Evolutionary conservation across 306 rosid genomes (phyloP).

Genomic region (Cucurbita maxima): DNA sequence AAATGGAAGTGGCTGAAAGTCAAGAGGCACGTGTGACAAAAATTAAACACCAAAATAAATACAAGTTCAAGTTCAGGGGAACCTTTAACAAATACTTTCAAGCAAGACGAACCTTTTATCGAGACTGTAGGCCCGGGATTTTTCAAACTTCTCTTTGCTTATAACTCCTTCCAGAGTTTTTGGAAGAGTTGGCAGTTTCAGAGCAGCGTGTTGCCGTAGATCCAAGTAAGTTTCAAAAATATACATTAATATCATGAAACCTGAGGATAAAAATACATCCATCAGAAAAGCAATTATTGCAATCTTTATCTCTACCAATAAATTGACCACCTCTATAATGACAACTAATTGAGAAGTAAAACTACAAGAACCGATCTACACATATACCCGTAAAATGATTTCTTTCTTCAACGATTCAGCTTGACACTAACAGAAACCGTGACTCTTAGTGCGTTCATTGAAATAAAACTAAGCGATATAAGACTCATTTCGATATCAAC

Average conservation of each 20-base stretch:
- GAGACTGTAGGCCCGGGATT: constrained; percentile 85
- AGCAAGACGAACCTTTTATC: constrained; percentile 62
- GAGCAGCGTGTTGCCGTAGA: constrained; percentile 70
- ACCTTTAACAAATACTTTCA: not conserved
- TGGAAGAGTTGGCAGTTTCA: constrained; percentile 75
- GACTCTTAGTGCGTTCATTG: not conserved
- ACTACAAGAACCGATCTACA: not conserved
- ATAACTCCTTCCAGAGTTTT: constrained; percentile 81
- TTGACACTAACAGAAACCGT: not conserved
- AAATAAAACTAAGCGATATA: not conserved
- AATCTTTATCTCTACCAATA: not conserved
- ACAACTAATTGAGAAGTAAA: not conserved
- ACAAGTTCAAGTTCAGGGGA: not conserved
- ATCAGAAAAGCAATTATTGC: not conserved
- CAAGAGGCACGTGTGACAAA: constrained; percentile 5
- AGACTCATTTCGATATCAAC: not conserved
- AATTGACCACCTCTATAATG: not conserved
- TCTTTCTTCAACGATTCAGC: not conserved
- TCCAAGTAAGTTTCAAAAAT: constrained; percentile 83
- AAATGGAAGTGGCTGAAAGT: constrained; percentile 74
- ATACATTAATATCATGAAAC: constrained; percentile 85
- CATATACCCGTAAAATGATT: not conserved
- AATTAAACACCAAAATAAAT: not conserved
- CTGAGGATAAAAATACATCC: constrained; percentile 18
- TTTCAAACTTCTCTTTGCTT: constrained; percentile 83